Conservation (phyloP, 2,329 filamentous ascomycete genomes). For the Tolypocladium amazonense region DNA sequence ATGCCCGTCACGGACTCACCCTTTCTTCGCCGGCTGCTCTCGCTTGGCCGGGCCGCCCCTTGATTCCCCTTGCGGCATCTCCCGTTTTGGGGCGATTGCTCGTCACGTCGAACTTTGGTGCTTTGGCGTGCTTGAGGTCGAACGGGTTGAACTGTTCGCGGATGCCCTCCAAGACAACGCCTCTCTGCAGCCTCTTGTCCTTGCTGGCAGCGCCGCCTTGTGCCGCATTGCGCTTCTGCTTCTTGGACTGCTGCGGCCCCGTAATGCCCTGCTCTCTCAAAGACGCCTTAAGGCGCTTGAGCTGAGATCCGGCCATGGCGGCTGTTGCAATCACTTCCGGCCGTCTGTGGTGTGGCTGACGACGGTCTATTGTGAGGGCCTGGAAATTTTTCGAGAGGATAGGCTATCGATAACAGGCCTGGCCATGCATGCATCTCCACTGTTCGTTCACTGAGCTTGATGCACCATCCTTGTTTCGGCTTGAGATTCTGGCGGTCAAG, state of each 20-base stretch:
- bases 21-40: constrained; percentile 82
- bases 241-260: constrained; percentile 89
- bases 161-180: constrained; percentile 72
- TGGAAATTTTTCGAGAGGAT: constrained; percentile 5
- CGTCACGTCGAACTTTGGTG: constrained; percentile 77
- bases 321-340: not conserved
- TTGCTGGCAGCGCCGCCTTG: constrained; percentile 53
- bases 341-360: not conserved
- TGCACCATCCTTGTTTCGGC: constrained; percentile 1
- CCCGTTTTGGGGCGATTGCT: constrained; percentile 47
- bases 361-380: not conserved
- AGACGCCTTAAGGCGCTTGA: constrained; percentile 90
- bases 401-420: constrained; percentile 6
- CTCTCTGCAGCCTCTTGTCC: constrained; percentile 67
- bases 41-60: constrained; percentile 70
- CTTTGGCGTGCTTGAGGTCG: constrained; percentile 74
- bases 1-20: constrained; percentile 30
- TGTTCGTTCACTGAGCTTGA: not conserved
- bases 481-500: constrained; percentile 9
- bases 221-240: constrained; percentile 69
- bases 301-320: constrained; percentile 85
- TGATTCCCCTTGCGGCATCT: constrained; percentile 45
- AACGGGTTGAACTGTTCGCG: constrained; percentile 97
- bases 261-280: constrained; percentile 82
- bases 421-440: not conserved